Evolutionary conservation across 371 early-diverging fungal species (phyloP).

Genomic region (Zopfochytrium polystomum): DNA sequence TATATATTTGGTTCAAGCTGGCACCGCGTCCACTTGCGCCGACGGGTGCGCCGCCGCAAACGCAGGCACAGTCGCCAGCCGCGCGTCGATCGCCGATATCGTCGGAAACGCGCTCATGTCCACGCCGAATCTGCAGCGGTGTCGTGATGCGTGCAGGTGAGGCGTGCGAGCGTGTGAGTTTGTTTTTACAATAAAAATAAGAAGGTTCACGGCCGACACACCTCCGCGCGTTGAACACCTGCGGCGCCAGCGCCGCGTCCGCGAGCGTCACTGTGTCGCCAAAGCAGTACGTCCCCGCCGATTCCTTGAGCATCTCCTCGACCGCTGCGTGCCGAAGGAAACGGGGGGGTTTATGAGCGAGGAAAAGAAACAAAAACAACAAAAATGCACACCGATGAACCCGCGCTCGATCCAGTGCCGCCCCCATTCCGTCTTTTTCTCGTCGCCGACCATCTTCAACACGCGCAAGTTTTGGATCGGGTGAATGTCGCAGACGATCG

Average conservation of each 20-base stretch:
- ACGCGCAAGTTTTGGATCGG: constrained; percentile 85
- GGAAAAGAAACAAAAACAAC: neutral
- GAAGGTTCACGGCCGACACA: too few relatives aligned
- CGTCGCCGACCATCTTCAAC: constrained; percentile 52
- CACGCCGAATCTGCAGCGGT: constrained; percentile 53
- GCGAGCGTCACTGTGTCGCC: constrained; percentile 84
- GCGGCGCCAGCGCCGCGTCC: constrained; percentile 77
- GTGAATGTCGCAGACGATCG: constrained; percentile 82
- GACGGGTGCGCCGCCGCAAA: constrained; percentile 70
- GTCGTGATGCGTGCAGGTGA: neutral
- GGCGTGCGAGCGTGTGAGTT: neutral
- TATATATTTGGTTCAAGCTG: neutral
- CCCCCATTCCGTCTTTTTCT: constrained; percentile 62
- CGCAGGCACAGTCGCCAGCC: constrained; percentile 57
- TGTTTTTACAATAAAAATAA: neutral
- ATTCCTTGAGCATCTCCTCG: constrained; percentile 59
- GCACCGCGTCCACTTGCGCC: constrained; percentile 63
- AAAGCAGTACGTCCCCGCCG: constrained; percentile 70
- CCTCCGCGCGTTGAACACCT: constrained; percentile 71
- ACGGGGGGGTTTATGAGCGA: neutral
- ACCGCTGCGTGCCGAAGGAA: constrained; percentile 39
- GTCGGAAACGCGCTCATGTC: constrained; percentile 71
- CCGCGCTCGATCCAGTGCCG: constrained; percentile 58
- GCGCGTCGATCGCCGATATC: constrained; percentile 57
- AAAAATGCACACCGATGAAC: constrained; percentile 53